phyloP scores from a whole-genome alignment of 2,329 filamentous ascomycete species.

The Aspergillus aculeatus region DNA sequence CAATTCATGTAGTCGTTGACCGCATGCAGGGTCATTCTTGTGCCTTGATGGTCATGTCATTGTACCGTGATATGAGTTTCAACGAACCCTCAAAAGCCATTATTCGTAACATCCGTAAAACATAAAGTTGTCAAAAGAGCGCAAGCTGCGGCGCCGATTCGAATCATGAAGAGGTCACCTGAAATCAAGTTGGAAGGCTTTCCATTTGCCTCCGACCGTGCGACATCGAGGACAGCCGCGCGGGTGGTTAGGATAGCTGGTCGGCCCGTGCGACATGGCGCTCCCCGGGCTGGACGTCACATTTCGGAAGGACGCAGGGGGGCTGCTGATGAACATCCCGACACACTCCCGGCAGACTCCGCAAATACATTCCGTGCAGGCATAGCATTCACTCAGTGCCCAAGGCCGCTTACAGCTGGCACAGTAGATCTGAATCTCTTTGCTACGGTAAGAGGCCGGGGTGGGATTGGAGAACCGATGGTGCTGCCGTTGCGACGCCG shows the following conservation, averaged over 20 bases:
- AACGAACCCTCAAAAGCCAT: slow-evolving; percentile 21
- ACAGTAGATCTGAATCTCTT: slow-evolving; percentile 81
- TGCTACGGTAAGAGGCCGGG: slow-evolving; percentile 51
- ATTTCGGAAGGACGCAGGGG: slow-evolving; percentile 40
- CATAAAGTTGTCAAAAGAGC: slow-evolving; percentile 12
- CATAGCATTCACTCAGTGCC: slow-evolving; percentile 78
- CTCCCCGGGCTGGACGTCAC: slow-evolving; percentile 34
- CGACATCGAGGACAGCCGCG: slow-evolving; percentile 48
- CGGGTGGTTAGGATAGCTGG: slow-evolving; percentile 39
- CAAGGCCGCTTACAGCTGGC: slow-evolving; percentile 79
- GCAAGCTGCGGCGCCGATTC: background rate
- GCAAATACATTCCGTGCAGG: slow-evolving; percentile 94
- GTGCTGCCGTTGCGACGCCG: slow-evolving; percentile 37
- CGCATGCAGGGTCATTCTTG: background rate
- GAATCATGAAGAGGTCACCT: slow-evolving; percentile 30
- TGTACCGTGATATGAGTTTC: slow-evolving; percentile 25
- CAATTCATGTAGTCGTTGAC: background rate
- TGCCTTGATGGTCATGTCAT: slow-evolving; percentile 18
- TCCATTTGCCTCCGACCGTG: slow-evolving; percentile 48
- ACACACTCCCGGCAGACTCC: slow-evolving; percentile 88
- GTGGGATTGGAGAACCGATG: slow-evolving; percentile 50
- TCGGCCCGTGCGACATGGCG: slow-evolving; percentile 31
- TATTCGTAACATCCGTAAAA: slow-evolving; percentile 34
- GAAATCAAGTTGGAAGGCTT: slow-evolving; percentile 49
- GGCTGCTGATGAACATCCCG: slow-evolving; percentile 44